These are phyloP conservation scores for Salix dunnii DNA, from an alignment of 345 rosid species.

Conservation along the genomic window DNA sequence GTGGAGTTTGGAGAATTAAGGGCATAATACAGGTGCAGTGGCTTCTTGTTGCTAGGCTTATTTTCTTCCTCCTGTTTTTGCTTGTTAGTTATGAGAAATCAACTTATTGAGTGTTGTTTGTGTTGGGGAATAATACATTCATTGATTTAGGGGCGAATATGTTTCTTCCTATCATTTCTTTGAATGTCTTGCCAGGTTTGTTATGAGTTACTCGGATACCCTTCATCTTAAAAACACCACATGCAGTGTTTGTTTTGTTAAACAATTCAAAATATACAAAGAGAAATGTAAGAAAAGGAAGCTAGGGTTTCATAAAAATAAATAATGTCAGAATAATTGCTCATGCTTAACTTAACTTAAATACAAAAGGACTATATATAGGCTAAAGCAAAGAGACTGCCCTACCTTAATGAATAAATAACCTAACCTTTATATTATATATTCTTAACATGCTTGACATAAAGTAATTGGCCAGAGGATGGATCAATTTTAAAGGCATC, in stretches of 20 bases:
- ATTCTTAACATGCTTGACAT: neutral
- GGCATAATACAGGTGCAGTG: conserved; percentile 87
- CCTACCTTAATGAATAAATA: too few relatives aligned
- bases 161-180: neutral
- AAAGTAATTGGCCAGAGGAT: neutral
- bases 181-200: neutral
- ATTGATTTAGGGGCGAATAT: neutral
- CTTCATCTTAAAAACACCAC: neutral
- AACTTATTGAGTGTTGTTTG: neutral
- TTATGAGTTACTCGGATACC: neutral
- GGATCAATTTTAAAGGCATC: neutral
- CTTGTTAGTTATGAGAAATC: conserved; percentile 4
- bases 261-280: too few relatives aligned
- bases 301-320: too few relatives aligned
- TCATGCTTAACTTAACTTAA: too few relatives aligned
- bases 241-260: neutral
- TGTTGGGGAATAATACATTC: neutral
- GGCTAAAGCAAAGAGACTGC: too few relatives aligned
- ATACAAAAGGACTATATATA: too few relatives aligned
- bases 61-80: neutral
- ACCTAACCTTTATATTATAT: too few relatives aligned
- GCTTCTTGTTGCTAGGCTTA: neutral
- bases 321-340: too few relatives aligned
- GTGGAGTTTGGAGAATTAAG: conserved; percentile 97
- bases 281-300: too few relatives aligned